Evolutionary conservation across 2,329 filamentous ascomycete species (phyloP).

Genomic region (Purpureocillium lavendulum): DNA sequence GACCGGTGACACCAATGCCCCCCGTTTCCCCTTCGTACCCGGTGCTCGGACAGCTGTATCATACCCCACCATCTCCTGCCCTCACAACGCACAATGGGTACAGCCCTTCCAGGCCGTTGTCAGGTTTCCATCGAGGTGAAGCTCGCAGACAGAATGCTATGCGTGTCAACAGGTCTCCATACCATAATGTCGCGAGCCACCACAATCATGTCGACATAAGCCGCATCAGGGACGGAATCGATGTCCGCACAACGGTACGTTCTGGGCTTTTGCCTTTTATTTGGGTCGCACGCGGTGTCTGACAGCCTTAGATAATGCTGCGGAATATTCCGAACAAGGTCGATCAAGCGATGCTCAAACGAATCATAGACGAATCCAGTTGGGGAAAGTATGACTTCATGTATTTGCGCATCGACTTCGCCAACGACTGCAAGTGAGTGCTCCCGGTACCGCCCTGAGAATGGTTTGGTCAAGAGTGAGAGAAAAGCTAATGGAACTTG

Average conservation of each 20-base stretch:
- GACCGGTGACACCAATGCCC: conserved; percentile 15
- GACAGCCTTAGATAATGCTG: conserved; percentile 67
- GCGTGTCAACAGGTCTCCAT: conserved; percentile 35
- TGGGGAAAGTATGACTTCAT: conserved; percentile 87
- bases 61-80: conserved; percentile 23
- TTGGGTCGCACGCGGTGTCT: too few relatives aligned
- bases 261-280: too few relatives aligned
- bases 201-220: conserved; percentile 56
- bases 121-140: conserved; percentile 25
- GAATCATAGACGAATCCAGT: conserved; percentile 69
- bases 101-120: conserved; percentile 28
- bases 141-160: conserved; percentile 41
- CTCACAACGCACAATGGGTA: conserved; percentile 27
- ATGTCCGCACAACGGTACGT: conserved; percentile 64
- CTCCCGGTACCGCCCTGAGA: background rate
- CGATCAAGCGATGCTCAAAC: conserved; percentile 67
- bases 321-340: conserved; percentile 93
- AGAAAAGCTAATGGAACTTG: background rate
- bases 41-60: conserved; percentile 19
- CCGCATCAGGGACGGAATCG: conserved; percentile 55
- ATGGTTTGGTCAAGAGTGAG: background rate
- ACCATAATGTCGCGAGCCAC: conserved; percentile 38
- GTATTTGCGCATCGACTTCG: conserved; percentile 86
- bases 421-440: conserved; percentile 73
- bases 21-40: conserved; percentile 22